These are phyloP conservation scores for Hyphopichia fennica DNA, from an alignment of 1,139 yeast genomes.

Conservation along the genomic window DNA sequence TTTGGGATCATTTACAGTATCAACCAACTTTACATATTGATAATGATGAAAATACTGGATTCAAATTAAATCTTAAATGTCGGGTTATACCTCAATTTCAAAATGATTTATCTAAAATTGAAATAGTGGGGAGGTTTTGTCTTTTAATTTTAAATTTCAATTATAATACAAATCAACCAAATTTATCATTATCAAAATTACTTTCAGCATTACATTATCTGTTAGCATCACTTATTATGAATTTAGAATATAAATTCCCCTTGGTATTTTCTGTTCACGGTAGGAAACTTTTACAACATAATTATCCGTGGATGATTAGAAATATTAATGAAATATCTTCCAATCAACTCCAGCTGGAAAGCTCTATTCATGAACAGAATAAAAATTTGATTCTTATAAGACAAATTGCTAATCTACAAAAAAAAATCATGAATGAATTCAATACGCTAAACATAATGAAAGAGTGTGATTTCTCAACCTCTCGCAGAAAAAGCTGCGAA, in stretches of 20 bases:
- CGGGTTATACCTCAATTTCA: conserved; percentile 15
- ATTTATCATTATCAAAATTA: conserved; percentile 12
- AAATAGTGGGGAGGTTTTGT: conserved; percentile 7
- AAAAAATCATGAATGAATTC: conserved; percentile 8
- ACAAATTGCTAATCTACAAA: conserved; percentile 5
- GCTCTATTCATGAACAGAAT: background rate
- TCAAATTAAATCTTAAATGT: conserved; percentile 20
- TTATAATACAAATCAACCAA: conserved; percentile 9
- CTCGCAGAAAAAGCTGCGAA: conserved; percentile 3
- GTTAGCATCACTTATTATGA: conserved; percentile 26
- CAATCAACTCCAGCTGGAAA: background rate
- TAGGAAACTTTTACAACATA: conserved; percentile 24
- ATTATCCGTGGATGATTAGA: conserved; percentile 19
- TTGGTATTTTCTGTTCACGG: conserved; percentile 39
- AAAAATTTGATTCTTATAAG: background rate
- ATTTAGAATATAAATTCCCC: conserved; percentile 33
- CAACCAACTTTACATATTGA: conserved; percentile 11
- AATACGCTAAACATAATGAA: conserved; percentile 12
- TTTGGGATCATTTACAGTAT: conserved; percentile 21
- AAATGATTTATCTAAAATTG: conserved; percentile 10
- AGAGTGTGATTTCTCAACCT: conserved; percentile 7
- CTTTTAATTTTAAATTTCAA: conserved; percentile 12
- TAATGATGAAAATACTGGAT: conserved; percentile 7
- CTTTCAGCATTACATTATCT: conserved; percentile 27
- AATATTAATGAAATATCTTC: conserved; percentile 7